phyloP scores from a whole-genome alignment of 495 filamentous ascomycete genomes.

The Penicillium goetzii region DNA sequence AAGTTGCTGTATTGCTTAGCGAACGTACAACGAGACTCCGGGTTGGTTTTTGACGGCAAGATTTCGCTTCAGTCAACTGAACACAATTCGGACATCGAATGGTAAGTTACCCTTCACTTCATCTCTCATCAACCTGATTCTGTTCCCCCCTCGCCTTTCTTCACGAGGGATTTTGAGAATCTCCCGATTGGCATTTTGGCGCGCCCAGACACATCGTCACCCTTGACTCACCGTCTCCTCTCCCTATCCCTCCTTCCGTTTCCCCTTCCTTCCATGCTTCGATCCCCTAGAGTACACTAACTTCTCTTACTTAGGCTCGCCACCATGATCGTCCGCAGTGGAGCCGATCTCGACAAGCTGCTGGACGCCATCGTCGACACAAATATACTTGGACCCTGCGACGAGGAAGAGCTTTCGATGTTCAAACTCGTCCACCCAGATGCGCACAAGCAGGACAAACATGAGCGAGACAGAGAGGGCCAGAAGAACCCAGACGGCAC shows the following conservation, averaged over 20 bases:
- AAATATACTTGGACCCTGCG: background rate
- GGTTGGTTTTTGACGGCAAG: background rate
- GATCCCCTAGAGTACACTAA: background rate
- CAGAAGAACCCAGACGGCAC: background rate
- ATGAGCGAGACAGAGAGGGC: background rate
- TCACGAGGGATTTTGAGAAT: too few relatives aligned
- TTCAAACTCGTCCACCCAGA: background rate
- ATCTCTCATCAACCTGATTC: background rate
- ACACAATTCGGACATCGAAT: background rate
- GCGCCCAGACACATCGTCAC: too few relatives aligned
- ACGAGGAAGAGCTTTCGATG: background rate
- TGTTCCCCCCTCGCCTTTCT: background rate
- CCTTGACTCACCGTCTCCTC: background rate
- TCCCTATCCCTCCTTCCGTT: background rate
- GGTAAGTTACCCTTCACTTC: background rate
- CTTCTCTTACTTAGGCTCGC: background rate
- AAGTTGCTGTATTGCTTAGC: background rate
- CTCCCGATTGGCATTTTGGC: too few relatives aligned
- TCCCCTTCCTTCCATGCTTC: background rate
- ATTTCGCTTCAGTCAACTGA: background rate
- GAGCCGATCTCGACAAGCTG: background rate
- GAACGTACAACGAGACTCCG: background rate
- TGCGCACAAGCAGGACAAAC: background rate
- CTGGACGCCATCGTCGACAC: background rate
- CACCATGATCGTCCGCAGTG: background rate